A percentile compares a stretch with the other conserved stretches of the same genome.
phyloP scores from a whole-genome alignment of 2,329 filamentous ascomycete genomes.

The Ophiostoma triangulosporum region DNA sequence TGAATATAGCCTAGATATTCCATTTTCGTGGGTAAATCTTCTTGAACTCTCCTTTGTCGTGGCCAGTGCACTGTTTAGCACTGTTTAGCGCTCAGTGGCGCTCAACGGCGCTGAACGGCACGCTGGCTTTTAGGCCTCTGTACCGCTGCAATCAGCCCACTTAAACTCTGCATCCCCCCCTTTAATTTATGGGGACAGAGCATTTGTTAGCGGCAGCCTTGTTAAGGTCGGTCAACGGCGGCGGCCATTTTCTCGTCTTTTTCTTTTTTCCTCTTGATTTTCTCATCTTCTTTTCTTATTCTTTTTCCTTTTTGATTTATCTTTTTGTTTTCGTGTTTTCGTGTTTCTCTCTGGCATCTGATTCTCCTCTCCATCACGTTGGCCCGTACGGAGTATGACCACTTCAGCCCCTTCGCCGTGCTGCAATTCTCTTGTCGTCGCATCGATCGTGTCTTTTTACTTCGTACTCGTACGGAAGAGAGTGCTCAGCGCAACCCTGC shows the following conservation, averaged over 20 bases:
- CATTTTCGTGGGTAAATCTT: conserved; percentile 6
- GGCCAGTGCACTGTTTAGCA: neutral
- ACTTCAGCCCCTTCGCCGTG: neutral
- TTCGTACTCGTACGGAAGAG: neutral
- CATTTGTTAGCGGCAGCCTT: conserved; percentile 4
- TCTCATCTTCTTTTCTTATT: neutral
- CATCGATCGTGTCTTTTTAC: neutral
- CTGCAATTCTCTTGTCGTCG: neutral
- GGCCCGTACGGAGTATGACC: too few relatives aligned
- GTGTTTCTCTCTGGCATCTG: too few relatives aligned
- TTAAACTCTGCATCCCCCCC: conserved; percentile 2
- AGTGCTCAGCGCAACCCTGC: neutral
- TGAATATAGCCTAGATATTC: conserved; percentile 13
- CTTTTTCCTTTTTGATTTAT: neutral
- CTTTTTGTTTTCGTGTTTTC: neutral
- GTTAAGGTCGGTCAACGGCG: neutral
- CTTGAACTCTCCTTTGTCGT: neutral
- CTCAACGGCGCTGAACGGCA: neutral
- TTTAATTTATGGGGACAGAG: conserved; percentile 5
- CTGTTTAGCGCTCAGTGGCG: neutral
- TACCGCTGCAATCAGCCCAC: neutral
- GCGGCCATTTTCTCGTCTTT: neutral
- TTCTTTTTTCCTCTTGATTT: neutral
- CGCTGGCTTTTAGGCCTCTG: neutral
- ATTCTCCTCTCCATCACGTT: too few relatives aligned